These are phyloP conservation scores for Acanthamoeba healyi DNA, from an alignment of 208 protist genomes.

Conservation along the genomic window DNA sequence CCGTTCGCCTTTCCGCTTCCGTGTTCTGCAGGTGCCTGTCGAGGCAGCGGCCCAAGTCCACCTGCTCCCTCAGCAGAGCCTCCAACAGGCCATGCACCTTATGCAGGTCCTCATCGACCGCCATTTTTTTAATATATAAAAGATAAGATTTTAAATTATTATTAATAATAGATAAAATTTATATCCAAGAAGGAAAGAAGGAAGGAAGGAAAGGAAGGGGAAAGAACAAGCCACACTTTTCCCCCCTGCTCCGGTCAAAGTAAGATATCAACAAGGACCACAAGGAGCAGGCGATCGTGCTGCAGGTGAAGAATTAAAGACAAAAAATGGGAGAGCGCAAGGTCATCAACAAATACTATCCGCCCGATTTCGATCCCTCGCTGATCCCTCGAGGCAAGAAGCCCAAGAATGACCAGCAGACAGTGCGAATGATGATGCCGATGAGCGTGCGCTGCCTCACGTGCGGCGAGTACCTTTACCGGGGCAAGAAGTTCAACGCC, in stretches of 20 bases:
- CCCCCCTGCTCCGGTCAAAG: no score
- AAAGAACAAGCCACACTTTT: no score
- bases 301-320: no score
- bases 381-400: background rate
- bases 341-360: slow-evolving; percentile 76
- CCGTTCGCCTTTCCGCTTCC: background rate
- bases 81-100: slow-evolving; percentile 35
- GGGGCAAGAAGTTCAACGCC: slow-evolving; percentile 92
- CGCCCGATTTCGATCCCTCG: slow-evolving; percentile 75
- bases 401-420: slow-evolving; percentile 77
- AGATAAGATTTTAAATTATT: no score
- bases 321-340: slow-evolving; percentile 67
- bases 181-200: no score
- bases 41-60: background rate
- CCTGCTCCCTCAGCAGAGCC: background rate
- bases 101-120: slow-evolving; percentile 3
- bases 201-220: no score
- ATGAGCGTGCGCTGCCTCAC: slow-evolving; percentile 90
- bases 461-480: slow-evolving; percentile 90
- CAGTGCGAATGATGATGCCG: slow-evolving; percentile 91
- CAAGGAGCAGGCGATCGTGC: no score
- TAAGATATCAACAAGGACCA: no score
- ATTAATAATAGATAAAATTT: no score
- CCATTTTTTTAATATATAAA: no score
- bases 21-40: background rate